Percentiles rank a stretch among this genome's conserved stretches.
These are phyloP conservation scores for Nicotiana tabacum DNA, from an alignment of 257 asterid genomes.

Conservation along the genomic window DNA sequence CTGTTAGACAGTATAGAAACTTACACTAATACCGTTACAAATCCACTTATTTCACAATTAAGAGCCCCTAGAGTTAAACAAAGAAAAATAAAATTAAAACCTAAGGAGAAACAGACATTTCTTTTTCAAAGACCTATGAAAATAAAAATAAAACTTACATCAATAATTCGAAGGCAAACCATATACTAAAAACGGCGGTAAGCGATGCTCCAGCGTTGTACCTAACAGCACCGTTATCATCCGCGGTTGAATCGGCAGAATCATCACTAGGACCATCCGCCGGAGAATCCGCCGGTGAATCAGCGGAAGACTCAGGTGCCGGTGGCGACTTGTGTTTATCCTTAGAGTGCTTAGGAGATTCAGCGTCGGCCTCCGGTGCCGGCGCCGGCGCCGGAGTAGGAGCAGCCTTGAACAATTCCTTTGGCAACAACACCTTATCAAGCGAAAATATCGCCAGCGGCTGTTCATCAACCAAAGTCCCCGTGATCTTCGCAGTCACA, in stretches of 20 bases:
- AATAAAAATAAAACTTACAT: background rate
- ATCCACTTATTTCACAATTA: background rate
- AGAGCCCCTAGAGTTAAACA: background rate
- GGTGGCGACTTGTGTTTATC: constrained; percentile 45
- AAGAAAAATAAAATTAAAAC: background rate
- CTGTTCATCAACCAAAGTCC: constrained; percentile 37
- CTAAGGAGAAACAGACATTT: background rate
- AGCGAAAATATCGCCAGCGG: constrained; percentile 45
- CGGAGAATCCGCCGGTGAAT: constrained; percentile 36
- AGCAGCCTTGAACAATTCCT: constrained; percentile 40
- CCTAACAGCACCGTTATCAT: constrained; percentile 27
- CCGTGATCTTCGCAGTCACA: constrained; percentile 46
- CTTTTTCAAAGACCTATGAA: background rate
- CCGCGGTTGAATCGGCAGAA: constrained; percentile 38
- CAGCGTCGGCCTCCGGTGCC: constrained; percentile 31
- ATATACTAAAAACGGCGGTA: constrained; percentile 25
- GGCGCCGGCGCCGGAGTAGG: constrained; percentile 53
- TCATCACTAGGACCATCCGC: constrained; percentile 46
- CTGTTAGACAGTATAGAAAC: background rate
- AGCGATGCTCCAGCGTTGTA: constrained; percentile 21
- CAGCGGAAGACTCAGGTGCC: constrained; percentile 39
- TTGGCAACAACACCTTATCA: constrained; percentile 44
- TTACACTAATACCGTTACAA: background rate
- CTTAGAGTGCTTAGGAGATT: constrained; percentile 31
- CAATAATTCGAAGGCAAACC: constrained; percentile 12